These are phyloP conservation scores for Funneliformis caledonium DNA, from an alignment of 371 early-diverging fungal species.

Conservation along the genomic window DNA sequence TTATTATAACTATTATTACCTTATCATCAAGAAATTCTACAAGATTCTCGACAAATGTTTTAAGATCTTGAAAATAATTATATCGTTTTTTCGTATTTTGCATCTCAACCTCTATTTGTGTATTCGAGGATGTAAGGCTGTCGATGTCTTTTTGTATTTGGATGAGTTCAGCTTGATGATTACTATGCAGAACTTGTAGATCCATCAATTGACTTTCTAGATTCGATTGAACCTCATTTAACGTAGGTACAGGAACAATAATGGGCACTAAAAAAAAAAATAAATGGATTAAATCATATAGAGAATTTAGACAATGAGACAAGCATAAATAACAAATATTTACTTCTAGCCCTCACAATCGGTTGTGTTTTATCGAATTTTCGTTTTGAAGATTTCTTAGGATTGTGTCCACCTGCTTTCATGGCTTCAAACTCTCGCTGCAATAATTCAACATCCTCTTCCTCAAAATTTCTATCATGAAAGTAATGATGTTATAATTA, in stretches of 20 bases:
- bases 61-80: slow-evolving; percentile 70
- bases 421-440: slow-evolving; percentile 75
- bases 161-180: slow-evolving; percentile 54
- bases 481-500: background rate
- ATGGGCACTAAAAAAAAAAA: slow-evolving; percentile 57
- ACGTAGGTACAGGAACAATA: slow-evolving; percentile 52
- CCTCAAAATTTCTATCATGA: slow-evolving; percentile 54
- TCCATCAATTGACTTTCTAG: slow-evolving; percentile 48
- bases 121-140: slow-evolving; percentile 45
- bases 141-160: slow-evolving; percentile 56
- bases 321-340: slow-evolving; percentile 19
- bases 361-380: slow-evolving; percentile 43
- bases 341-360: slow-evolving; percentile 49
- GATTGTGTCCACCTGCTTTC: slow-evolving; percentile 57
- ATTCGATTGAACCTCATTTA: slow-evolving; percentile 54
- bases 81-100: slow-evolving; percentile 58
- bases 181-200: slow-evolving; percentile 48
- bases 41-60: slow-evolving; percentile 62
- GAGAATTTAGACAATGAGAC: background rate
- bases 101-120: slow-evolving; percentile 54
- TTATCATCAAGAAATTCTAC: slow-evolving; percentile 75
- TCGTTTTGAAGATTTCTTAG: slow-evolving; percentile 42
- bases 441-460: slow-evolving; percentile 64
- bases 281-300: background rate
- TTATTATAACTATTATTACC: slow-evolving; percentile 46